Base-by-base conservation (phyloP, 2,329 filamentous ascomycete species). In the Sclerotinia sclerotiorum region DNA sequence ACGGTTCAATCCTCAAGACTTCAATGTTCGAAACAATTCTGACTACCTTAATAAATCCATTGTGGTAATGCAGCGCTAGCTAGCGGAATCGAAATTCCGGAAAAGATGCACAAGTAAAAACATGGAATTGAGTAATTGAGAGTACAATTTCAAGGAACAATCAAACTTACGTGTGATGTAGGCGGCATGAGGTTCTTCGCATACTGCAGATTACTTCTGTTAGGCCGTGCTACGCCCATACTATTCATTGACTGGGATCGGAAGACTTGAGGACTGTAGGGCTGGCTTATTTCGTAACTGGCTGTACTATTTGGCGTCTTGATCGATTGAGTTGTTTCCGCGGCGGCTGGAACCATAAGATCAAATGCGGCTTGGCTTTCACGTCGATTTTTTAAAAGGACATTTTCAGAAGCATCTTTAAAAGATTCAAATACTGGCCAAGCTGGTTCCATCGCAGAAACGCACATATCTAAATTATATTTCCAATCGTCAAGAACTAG, bases 351-450 rank as follows among this genome's bases (percentile, higher is more conserved):
- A n/a, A 69, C 70, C 17, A 68, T 70, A 13, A 76, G 61, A 27
- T 77, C 75, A 67, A 71, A 76, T 10, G 74, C 72, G 32, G 74
- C 74, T 60, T 76, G 71, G 54, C 75, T 75, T 35, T 74, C 68
- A 51, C 75, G 62, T 44, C 74, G 70, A 32, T 65, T 61, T n/a
- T 62, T 68, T 13, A 65, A 63, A 0, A 65, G 58, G 27, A 69
- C 71, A 58, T 69, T 72, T 57, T 70, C 68, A 21, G 62, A 52
- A n/a, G 69, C 69, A 39, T 68, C 54, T 57, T 73, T 73, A 51
- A 75, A 73, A 5, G 67, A 15, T 35, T 74, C 74, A 63, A 77
- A 76, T 3, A 72, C 70, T 32, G 74, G 71, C 75, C 76, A 77
- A 5, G 74, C 72, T 27, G 71, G 69, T 65, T 75, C 73, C 72